These are phyloP conservation scores for Penicillium paneum DNA, from an alignment of 2,329 filamentous ascomycete genomes.

Conservation along the genomic window DNA sequence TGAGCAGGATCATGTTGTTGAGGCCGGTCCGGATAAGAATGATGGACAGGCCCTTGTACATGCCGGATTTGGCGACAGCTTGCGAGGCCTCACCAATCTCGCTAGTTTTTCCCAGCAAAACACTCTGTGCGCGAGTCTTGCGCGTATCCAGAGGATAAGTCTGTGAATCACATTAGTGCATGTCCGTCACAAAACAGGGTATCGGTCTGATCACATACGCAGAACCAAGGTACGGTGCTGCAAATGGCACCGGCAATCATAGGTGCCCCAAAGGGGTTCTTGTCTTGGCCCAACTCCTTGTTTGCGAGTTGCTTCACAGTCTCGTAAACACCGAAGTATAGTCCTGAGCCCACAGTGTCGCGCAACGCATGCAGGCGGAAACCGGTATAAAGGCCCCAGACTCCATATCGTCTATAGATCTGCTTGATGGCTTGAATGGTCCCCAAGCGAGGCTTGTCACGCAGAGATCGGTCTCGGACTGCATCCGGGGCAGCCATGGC, in stretches of 20 bases:
- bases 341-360: slow-evolving; percentile 45
- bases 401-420: slow-evolving; percentile 44
- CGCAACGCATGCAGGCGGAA: slow-evolving; percentile 46
- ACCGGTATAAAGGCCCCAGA: slow-evolving; percentile 46
- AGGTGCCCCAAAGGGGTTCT: slow-evolving; percentile 43
- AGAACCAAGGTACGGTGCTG: slow-evolving; percentile 48
- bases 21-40: slow-evolving; percentile 46
- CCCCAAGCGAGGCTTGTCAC: slow-evolving; percentile 39
- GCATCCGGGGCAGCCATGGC: slow-evolving; percentile 38
- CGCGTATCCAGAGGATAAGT: slow-evolving; percentile 49
- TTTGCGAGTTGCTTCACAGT: slow-evolving; percentile 47
- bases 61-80: slow-evolving; percentile 43
- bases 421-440: slow-evolving; percentile 44
- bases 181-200: too few species aligned
- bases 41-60: slow-evolving; percentile 50
- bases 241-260: slow-evolving; percentile 47
- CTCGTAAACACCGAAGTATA: slow-evolving; percentile 50
- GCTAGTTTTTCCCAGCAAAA: slow-evolving; percentile 43
- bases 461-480: slow-evolving; percentile 33
- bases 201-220: slow-evolving; percentile 34
- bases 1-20: slow-evolving; percentile 50
- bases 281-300: slow-evolving; percentile 44
- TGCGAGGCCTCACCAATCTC: slow-evolving; percentile 42
- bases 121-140: slow-evolving; percentile 50
- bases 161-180: slow-evolving; percentile 24